These are phyloP conservation scores for Rickenella mellea DNA, from an alignment of 768 basidiomycete genomes.

Conservation along the genomic window DNA sequence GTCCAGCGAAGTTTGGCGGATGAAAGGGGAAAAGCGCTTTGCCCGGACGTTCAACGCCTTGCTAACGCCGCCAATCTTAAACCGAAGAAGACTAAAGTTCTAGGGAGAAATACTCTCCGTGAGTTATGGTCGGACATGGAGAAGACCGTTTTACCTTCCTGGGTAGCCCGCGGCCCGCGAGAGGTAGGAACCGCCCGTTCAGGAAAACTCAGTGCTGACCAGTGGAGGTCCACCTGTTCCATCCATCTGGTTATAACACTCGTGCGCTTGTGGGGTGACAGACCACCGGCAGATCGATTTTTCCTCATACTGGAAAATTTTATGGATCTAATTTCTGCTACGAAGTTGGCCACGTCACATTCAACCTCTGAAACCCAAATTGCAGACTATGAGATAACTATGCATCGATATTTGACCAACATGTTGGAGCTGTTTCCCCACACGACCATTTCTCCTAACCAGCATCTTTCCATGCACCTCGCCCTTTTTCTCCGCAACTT, in stretches of 20 bases:
- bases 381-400: constrained; percentile 1
- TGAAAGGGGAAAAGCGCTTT: background rate
- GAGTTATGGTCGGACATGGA: constrained; percentile 10
- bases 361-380: constrained; percentile 5
- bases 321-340: constrained; percentile 18
- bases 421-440: constrained; percentile 16
- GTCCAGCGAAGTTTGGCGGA: background rate
- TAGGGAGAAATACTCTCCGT: constrained; percentile 2
- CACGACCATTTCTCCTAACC: constrained; percentile 16
- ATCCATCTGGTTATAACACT: constrained; percentile 13
- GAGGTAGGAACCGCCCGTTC: constrained; percentile 9
- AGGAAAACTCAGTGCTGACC: constrained; percentile 16
- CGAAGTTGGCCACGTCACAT: constrained; percentile 13
- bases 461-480: constrained; percentile 24
- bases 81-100: background rate
- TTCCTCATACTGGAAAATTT: constrained; percentile 19
- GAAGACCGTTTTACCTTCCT: constrained; percentile 13
- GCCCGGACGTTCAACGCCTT: background rate
- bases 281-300: constrained; percentile 1
- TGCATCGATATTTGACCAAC: constrained; percentile 12
- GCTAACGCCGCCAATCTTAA: background rate
- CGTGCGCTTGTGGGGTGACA: constrained; percentile 15
- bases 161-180: constrained; percentile 11
- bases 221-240: constrained; percentile 11
- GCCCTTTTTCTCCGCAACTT: constrained; percentile 15